phyloP scores from a whole-genome alignment of 495 filamentous ascomycete species.

The Talaromyces wortmannii region DNA sequence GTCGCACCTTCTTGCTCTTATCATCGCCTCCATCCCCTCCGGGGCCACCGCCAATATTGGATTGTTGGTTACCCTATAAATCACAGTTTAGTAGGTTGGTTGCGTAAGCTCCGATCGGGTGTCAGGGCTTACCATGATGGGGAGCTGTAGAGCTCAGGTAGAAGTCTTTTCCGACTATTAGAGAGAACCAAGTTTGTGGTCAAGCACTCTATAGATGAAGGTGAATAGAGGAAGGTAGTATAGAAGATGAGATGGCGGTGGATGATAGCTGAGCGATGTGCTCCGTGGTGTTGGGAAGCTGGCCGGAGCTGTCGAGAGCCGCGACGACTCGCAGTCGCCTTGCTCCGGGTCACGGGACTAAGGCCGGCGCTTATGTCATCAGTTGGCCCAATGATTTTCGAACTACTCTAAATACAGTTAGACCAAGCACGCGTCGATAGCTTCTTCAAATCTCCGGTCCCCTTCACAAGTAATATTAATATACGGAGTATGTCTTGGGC shows the following conservation, averaged over 20 bases:
- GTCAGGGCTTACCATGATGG: not conserved
- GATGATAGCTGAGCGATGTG: not conserved
- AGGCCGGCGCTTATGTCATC: too few species aligned
- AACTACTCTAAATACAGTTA: too few species aligned
- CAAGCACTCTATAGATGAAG: not conserved
- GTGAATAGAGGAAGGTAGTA: too few species aligned
- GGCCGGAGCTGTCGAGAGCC: not conserved
- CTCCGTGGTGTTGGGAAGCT: not conserved
- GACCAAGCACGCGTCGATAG: too few species aligned
- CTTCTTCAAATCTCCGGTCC: too few species aligned
- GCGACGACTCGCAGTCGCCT: not conserved
- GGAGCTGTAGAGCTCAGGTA: not conserved
- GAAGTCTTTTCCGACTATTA: not conserved
- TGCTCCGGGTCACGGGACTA: too few species aligned
- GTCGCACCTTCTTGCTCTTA: constrained; percentile 87
- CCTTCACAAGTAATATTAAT: too few species aligned
- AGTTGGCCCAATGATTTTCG: too few species aligned
- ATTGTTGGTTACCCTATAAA: constrained; percentile 66
- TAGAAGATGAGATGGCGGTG: not conserved
- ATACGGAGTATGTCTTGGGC: too few species aligned
- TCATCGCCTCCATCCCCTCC: constrained; percentile 76
- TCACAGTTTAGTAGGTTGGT: constrained; percentile 14
- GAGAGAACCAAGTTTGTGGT: not conserved
- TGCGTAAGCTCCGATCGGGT: too few species aligned
- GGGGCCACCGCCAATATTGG: constrained; percentile 66